A percentile compares a stretch with the other conserved stretches of the same genome.
Evolutionary conservation across 306 rosid species (phyloP).

Genomic region (Geum urbanum): DNA sequence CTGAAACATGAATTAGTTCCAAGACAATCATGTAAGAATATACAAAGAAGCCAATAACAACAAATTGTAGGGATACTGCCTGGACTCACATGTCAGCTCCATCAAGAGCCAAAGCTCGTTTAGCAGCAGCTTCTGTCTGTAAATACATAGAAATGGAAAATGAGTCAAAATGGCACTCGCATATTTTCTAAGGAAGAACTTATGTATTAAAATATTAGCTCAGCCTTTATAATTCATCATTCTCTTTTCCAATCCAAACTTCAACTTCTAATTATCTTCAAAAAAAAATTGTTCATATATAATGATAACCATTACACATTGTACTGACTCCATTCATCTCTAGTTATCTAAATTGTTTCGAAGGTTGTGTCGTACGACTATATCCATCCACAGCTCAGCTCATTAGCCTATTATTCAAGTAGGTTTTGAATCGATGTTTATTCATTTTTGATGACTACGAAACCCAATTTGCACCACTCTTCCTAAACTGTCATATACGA

Average conservation of each 20-base stretch:
- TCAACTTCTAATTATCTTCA: not conserved
- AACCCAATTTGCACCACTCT: no score
- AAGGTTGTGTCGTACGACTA: not conserved
- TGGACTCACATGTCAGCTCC: conserved; percentile 91
- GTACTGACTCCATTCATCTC: not conserved
- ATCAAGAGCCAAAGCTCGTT: conserved; percentile 82
- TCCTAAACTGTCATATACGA: no score
- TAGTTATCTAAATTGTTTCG: not conserved
- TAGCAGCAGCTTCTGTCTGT: conserved; percentile 93
- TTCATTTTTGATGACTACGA: not conserved
- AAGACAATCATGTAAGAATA: conserved; percentile 23
- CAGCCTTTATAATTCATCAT: conserved; percentile 5
- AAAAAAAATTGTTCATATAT: not conserved
- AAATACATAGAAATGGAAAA: conserved; percentile 19
- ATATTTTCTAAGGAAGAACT: not conserved
- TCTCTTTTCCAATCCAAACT: not conserved
- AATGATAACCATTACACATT: not conserved
- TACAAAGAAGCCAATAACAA: conserved; percentile 2
- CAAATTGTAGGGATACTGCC: conserved; percentile 18
- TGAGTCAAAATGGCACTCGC: conserved; percentile 12
- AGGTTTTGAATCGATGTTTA: no score
- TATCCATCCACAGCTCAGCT: no score
- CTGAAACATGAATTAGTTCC: conserved; percentile 39
- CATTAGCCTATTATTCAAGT: not conserved
- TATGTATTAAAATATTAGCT: not conserved